phyloP scores from a whole-genome alignment of 257 asterid genomes.

The Nicotiana noctiflora region DNA sequence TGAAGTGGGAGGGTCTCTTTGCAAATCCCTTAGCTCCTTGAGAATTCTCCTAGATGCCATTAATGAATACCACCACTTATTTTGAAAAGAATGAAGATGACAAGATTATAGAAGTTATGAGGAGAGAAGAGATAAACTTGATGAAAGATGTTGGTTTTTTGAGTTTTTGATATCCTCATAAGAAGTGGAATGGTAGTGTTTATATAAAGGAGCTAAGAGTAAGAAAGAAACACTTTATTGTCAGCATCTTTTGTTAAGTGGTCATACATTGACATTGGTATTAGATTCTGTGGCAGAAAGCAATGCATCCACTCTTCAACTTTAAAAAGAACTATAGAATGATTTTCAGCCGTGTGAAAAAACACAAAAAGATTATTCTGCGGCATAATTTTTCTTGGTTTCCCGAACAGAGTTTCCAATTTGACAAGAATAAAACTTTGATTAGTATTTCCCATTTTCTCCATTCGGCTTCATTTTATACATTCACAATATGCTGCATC shows the following conservation, averaged over 20 bases:
- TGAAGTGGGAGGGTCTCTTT: slow-evolving; percentile 89
- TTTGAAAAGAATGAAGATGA: neutral
- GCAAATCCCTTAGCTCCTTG: slow-evolving; percentile 83
- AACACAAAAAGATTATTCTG: neutral
- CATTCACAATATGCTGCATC: too few species aligned
- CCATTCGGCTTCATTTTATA: too few species aligned
- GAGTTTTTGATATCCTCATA: slow-evolving; percentile 10
- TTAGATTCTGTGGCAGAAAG: slow-evolving; percentile 35
- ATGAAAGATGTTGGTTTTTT: neutral
- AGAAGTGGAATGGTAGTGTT: slow-evolving; percentile 16
- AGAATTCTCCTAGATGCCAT: slow-evolving; percentile 86
- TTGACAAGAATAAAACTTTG: too few species aligned
- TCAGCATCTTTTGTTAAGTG: neutral
- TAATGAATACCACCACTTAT: neutral
- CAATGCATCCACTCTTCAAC: slow-evolving; percentile 5
- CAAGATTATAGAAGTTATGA: neutral
- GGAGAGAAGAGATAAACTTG: neutral
- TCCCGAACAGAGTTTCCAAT: neutral
- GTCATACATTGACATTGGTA: slow-evolving; percentile 13
- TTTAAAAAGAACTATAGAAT: neutral
- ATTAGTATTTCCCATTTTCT: too few species aligned
- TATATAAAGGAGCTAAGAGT: slow-evolving; percentile 18
- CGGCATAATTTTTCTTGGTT: too few species aligned
- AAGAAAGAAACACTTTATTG: neutral
- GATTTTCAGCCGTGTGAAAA: neutral